These are phyloP conservation scores for Entomortierella lignicola DNA, from an alignment of 192 early-diverging fungal species.

Conservation along the genomic window DNA sequence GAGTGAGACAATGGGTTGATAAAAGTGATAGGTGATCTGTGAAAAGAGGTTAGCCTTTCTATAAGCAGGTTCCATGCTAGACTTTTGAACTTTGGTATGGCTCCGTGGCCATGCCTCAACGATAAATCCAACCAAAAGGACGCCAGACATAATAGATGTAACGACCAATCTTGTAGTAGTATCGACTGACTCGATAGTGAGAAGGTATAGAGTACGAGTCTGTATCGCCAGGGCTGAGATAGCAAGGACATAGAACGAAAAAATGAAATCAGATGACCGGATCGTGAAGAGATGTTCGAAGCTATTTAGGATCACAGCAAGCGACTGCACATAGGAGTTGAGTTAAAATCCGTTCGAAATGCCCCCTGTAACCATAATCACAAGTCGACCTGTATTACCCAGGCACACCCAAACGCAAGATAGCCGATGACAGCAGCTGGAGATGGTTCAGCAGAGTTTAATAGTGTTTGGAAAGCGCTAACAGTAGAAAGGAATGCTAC, in stretches of 20 bases:
- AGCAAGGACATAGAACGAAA: slow-evolving; percentile 9
- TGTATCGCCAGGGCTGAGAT: slow-evolving; percentile 12
- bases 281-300: slow-evolving; percentile 22
- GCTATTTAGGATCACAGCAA: slow-evolving; percentile 10
- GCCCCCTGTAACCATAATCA: neutral
- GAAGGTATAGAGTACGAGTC: neutral
- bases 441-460: neutral
- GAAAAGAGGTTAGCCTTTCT: slow-evolving; percentile 30
- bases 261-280: slow-evolving; percentile 29
- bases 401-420: neutral
- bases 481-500: neutral
- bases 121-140: slow-evolving; percentile 9
- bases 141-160: neutral
- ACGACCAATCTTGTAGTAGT: neutral
- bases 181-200: neutral
- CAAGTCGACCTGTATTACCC: neutral
- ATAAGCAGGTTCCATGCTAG: slow-evolving; percentile 1
- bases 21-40: slow-evolving; percentile 23
- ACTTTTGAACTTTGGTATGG: slow-evolving; percentile 12
- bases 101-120: slow-evolving; percentile 37
- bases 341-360: too few species aligned
- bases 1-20: slow-evolving; percentile 11
- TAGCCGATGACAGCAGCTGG: slow-evolving; percentile 12
- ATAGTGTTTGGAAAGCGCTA: neutral
- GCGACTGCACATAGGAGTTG: neutral